Percentiles rank a stretch among this genome's conserved stretches.
These are phyloP conservation scores for Claviceps sp. DNA, from an alignment of 2,329 filamentous ascomycete genomes.

Conservation along the genomic window DNA sequence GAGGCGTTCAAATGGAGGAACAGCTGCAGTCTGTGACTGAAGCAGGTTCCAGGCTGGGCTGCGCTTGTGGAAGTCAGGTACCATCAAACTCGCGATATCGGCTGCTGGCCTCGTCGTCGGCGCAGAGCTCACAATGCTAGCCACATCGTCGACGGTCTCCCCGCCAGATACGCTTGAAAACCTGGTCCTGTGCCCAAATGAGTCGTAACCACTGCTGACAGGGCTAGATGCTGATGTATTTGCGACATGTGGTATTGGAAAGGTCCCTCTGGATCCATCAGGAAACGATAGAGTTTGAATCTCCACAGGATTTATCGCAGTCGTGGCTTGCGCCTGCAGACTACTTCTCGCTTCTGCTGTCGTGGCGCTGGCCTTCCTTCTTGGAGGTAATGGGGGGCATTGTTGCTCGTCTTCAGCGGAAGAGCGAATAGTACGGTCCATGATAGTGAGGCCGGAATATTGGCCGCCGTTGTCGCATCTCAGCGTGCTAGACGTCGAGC, in stretches of 20 bases:
- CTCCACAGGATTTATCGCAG: conserved; percentile 69
- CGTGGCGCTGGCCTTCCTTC: conserved; percentile 24
- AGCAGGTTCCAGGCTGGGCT: conserved; percentile 58
- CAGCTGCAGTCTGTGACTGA: conserved; percentile 44
- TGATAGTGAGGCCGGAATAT: conserved; percentile 10
- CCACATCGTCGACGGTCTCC: conserved; percentile 44
- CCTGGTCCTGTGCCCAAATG: conserved; percentile 20
- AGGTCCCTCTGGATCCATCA: conserved; percentile 54
- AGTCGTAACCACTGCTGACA: conserved; percentile 25
- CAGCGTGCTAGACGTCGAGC: conserved; percentile 7
- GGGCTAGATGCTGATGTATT: conserved; percentile 24
- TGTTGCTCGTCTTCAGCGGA: conserved; percentile 25
- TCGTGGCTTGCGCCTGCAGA: conserved; percentile 58
- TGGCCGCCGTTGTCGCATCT: conserved; percentile 14
- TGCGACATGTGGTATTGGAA: conserved; percentile 26
- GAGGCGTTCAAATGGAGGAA: conserved; percentile 46
- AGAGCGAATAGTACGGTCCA: conserved; percentile 16
- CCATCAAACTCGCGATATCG: conserved; percentile 72
- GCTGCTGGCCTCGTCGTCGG: conserved; percentile 48
- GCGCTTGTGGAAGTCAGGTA: conserved; percentile 51
- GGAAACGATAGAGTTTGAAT: conserved; percentile 64
- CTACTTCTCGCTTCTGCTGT: conserved; percentile 23
- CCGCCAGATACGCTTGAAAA: conserved; percentile 21
- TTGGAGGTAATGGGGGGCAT: conserved; percentile 43
- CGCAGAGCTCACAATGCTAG: conserved; percentile 53